These are phyloP conservation scores for Colletotrichum viniferum DNA, from an alignment of 2,329 filamentous ascomycete species.

Conservation along the genomic window DNA sequence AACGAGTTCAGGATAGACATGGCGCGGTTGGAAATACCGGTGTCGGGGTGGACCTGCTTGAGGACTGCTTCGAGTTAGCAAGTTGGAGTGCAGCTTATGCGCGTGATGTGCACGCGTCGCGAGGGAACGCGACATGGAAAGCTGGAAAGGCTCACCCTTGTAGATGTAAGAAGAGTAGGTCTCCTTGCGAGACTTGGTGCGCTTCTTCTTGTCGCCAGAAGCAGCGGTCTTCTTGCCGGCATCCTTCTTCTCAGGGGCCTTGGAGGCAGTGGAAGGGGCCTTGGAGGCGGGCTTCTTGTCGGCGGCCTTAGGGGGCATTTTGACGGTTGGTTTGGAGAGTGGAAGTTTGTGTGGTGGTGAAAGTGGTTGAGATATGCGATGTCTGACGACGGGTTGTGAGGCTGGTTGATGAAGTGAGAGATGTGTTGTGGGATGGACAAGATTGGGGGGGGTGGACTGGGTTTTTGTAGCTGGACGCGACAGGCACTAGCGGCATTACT, in stretches of 20 bases:
- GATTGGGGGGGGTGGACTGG: constrained; percentile 56
- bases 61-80: constrained; percentile 69
- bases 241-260: constrained; percentile 94
- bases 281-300: constrained; percentile 99
- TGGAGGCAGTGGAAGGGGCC: constrained; percentile 78
- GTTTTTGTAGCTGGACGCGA: constrained; percentile 67
- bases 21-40: constrained; percentile 99
- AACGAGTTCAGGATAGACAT: constrained; percentile 99
- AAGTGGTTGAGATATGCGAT: constrained; percentile 15
- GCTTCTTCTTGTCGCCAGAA: constrained; percentile 99
- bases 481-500: constrained; percentile 57
- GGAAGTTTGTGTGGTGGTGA: constrained; percentile 14
- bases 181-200: constrained; percentile 99
- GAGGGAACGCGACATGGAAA: background rate
- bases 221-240: constrained; percentile 99
- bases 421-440: constrained; percentile 50
- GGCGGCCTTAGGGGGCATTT: constrained; percentile 98
- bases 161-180: constrained; percentile 99
- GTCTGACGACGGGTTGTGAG: constrained; percentile 28
- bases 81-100: background rate
- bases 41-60: constrained; percentile 99
- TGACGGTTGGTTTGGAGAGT: constrained; percentile 34
- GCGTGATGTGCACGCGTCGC: background rate
- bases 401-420: constrained; percentile 39
- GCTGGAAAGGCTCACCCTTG: constrained; percentile 71